A percentile compares a stretch with the other conserved stretches of the same genome.
Evolutionary conservation across 768 basidiomycete species (phyloP).

Genomic region (Lyophyllum decastes): DNA sequence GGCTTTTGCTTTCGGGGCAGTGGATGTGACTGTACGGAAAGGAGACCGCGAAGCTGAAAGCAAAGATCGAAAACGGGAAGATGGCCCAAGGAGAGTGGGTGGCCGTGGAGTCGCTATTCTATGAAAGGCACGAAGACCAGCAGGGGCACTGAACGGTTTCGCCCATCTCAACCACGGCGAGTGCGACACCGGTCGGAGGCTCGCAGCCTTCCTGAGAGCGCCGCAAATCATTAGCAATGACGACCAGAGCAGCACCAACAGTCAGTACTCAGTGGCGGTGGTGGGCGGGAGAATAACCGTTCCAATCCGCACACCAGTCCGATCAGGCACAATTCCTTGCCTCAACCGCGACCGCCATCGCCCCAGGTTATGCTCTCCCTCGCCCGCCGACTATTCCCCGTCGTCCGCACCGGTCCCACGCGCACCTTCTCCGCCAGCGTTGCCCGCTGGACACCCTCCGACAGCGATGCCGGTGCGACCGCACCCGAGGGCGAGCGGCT

Average conservation of each 20-base stretch:
- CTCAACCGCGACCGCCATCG: conserved; percentile 4
- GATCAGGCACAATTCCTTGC: not conserved
- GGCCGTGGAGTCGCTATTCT: not conserved
- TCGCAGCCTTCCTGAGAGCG: conserved; percentile 22
- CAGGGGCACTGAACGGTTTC: not conserved
- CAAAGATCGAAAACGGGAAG: conserved; percentile 7
- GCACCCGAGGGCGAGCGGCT: conserved; percentile 60
- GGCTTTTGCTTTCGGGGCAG: not conserved
- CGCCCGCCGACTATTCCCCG: conserved; percentile 23
- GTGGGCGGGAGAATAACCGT: too few relatives aligned
- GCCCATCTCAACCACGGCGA: not conserved
- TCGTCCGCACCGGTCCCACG: conserved; percentile 24
- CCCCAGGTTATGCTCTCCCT: conserved; percentile 30
- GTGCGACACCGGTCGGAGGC: conserved; percentile 5
- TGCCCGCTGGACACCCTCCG: conserved; percentile 16
- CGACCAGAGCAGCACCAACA: too few relatives aligned
- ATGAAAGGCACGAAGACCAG: not conserved
- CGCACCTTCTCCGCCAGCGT: conserved; percentile 31
- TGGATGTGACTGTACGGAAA: conserved; percentile 4
- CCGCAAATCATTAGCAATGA: conserved; percentile 22
- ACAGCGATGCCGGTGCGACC: not conserved
- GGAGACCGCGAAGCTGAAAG: not conserved
- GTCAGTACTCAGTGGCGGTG: too few relatives aligned
- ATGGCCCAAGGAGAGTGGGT: not conserved
- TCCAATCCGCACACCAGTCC: too few relatives aligned